Evolutionary conservation across 176 grass and related monocot species (phyloP).

Genomic region (Otatea glauca): DNA sequence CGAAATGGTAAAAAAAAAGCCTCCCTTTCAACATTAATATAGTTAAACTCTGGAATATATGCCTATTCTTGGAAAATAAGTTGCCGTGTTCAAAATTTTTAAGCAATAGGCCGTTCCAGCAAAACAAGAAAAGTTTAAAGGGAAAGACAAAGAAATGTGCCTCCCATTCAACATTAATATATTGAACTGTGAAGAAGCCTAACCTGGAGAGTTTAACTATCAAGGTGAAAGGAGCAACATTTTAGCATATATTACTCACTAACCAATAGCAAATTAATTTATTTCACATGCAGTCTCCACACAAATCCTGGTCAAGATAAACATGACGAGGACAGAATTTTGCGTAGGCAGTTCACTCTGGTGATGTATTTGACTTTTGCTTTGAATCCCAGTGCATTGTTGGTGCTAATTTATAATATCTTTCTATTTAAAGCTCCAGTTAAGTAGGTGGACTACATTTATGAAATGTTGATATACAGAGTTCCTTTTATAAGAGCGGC

Average conservation of each 20-base stretch:
- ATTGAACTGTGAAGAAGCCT: neutral
- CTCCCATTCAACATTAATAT: conserved; percentile 1
- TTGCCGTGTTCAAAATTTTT: neutral
- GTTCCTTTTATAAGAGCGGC: neutral
- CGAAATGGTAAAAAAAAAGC: neutral
- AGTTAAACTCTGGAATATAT: neutral
- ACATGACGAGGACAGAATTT: conserved; percentile 21
- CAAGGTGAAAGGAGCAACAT: neutral
- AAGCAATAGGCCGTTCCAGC: neutral
- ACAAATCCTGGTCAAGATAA: neutral
- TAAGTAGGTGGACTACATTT: neutral
- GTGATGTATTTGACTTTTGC: conserved; percentile 2
- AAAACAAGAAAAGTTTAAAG: neutral
- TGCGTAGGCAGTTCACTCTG: neutral
- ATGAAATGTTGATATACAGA: neutral
- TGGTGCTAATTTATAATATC: neutral
- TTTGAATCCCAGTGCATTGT: neutral
- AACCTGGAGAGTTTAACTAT: neutral
- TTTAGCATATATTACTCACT: neutral
- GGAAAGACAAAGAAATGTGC: neutral
- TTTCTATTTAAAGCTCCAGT: neutral
- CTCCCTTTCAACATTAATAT: neutral
- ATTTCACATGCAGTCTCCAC: neutral
- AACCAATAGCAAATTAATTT: neutral
- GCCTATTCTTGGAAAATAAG: neutral